Conservation (phyloP, 2,329 filamentous ascomycete species). For the Colletotrichum salicis region DNA sequence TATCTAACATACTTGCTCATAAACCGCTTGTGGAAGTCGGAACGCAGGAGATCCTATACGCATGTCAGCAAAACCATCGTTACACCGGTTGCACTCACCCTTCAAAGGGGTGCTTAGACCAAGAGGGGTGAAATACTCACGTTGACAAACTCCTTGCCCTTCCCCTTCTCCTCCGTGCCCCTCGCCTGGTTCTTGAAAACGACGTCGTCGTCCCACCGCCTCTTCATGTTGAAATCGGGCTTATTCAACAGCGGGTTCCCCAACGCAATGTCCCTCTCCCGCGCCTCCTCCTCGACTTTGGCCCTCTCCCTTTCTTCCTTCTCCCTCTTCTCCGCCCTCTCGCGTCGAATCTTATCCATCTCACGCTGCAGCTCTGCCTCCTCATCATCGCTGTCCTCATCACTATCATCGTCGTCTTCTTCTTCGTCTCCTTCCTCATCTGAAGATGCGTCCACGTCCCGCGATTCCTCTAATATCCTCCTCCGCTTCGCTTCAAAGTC, state of each 20-base stretch:
- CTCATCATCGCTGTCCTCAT: constrained; percentile 81
- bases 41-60: constrained; percentile 81
- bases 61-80: constrained; percentile 39
- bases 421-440: constrained; percentile 70
- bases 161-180: constrained; percentile 89
- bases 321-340: constrained; percentile 83
- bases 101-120: neutral
- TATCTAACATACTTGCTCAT: constrained; percentile 79
- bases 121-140: constrained; percentile 59
- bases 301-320: constrained; percentile 61
- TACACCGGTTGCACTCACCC: neutral
- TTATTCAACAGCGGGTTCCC: constrained; percentile 95
- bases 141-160: constrained; percentile 96
- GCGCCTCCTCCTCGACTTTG: constrained; percentile 83
- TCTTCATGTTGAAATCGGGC: constrained; percentile 88
- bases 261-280: constrained; percentile 87
- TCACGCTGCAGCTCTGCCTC: constrained; percentile 91
- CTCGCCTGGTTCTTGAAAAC: constrained; percentile 99
- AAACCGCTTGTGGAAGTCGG: constrained; percentile 97
- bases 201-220: constrained; percentile 97
- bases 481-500: constrained; percentile 85
- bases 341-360: constrained; percentile 91
- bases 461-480: constrained; percentile 86
- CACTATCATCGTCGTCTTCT: constrained; percentile 60
- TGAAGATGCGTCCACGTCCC: constrained; percentile 85